Evolutionary conservation across 805 yeast genomes (phyloP), one percentile per base, ranked within the genome.

Genomic region (Torulaspora franciscae): DNA sequence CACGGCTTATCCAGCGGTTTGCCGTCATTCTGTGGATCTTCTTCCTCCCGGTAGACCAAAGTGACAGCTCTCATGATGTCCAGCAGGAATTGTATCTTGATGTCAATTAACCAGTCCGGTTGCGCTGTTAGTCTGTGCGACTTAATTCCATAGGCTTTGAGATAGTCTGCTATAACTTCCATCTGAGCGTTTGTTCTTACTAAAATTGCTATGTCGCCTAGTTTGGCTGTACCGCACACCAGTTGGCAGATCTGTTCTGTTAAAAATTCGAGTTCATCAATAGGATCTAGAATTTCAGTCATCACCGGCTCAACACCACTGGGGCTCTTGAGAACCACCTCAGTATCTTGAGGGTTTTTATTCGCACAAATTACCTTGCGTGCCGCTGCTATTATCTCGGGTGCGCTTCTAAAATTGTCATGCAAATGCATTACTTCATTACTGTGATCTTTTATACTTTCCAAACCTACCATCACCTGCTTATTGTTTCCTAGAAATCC

Each of bases 321-420:
- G 1, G 40, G 41, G n/a, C 44, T 40, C 39, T 61, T 62, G 7
- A 51, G 32, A 8, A 52, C 43, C 1, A 54, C 30, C 13, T 48
- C 48, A 19, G 14, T 8, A 1, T 38, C 35, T 14, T 32, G 24
- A 13, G 13, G 9, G 13, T 40, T 27, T 10, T 17, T 11, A 6
- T 32, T 26, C 3, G 43, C 29, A 17, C 37, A 37, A 17, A 47
- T 42, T n/a, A 51, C 40, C 15, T 30, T 59, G 5, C 68, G 60
- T 0, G 84, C 72, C 1, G 74, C 67, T 2, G 67, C 51, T 14
- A 79, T 58, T 3, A 83, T 72, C 42, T 79, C 80, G 0, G 83
- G 81, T 0, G 85, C 72, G 19, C 79, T 74, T 51, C 91, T 66
- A 54, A 83, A 84, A 15, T 81, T 73, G 49, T 80, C 80, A 14